phyloP scores from a whole-genome alignment of 2,329 filamentous ascomycete genomes.

The Ophiognomonia clavigignenti-juglandacearum region DNA sequence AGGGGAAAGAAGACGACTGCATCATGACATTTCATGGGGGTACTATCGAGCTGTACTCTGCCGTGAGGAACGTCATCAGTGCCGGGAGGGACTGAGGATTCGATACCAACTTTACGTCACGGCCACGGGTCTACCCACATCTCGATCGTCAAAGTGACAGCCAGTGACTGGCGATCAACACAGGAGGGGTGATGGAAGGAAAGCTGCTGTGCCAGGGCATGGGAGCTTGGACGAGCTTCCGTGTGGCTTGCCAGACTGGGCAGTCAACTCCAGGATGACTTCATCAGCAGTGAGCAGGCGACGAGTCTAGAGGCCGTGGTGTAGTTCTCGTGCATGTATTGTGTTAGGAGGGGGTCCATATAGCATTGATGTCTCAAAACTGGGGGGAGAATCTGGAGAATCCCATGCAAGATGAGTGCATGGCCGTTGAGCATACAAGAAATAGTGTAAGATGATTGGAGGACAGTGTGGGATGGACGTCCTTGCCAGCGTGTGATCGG shows the following conservation, averaged over 20 bases:
- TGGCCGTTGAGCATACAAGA: not conserved
- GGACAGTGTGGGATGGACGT: not conserved
- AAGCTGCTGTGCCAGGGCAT: constrained; percentile 3
- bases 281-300: constrained; percentile 10
- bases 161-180: constrained; percentile 3
- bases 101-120: constrained; percentile 14
- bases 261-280: constrained; percentile 16
- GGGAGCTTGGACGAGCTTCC: too few relatives aligned
- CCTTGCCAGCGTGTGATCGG: constrained; percentile 11
- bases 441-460: constrained; percentile 15
- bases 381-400: not conserved
- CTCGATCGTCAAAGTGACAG: constrained; percentile 11
- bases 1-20: constrained; percentile 1
- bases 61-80: constrained; percentile 16
- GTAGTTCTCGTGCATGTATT: constrained; percentile 5
- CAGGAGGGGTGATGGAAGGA: not conserved
- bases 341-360: not conserved
- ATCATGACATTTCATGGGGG: not conserved
- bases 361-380: not conserved
- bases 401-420: not conserved
- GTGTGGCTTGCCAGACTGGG: not conserved
- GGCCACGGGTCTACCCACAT: constrained; percentile 12
- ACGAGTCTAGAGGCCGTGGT: constrained; percentile 1
- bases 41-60: constrained; percentile 4
- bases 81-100: not conserved